These are phyloP conservation scores for Trichoderma polysporum DNA, from an alignment of 2,329 filamentous ascomycete genomes.

Conservation along the genomic window DNA sequence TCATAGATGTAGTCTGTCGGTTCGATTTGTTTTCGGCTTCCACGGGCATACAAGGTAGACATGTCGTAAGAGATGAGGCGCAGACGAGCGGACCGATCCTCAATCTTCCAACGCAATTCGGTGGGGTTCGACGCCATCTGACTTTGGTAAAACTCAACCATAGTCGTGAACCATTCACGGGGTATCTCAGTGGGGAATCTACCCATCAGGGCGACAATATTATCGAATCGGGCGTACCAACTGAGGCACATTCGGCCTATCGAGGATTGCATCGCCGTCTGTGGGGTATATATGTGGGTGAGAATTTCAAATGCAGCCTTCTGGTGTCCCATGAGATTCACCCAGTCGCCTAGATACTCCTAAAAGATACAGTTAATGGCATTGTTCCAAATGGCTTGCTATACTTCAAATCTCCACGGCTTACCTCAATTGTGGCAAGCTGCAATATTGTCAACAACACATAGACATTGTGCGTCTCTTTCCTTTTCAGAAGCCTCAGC, in stretches of 20 bases:
- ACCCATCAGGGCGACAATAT: conserved; percentile 79
- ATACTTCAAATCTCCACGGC: conserved; percentile 25
- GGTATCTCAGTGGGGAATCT: conserved; percentile 72
- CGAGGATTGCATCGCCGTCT: conserved; percentile 69
- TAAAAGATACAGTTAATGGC: conserved; percentile 38
- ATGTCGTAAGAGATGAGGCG: conserved; percentile 78
- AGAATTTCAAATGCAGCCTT: conserved; percentile 84
- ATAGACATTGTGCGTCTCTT: conserved; percentile 67
- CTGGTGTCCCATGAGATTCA: conserved; percentile 89
- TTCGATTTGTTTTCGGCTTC: conserved; percentile 62
- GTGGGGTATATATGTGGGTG: conserved; percentile 72
- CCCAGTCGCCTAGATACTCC: conserved; percentile 96
- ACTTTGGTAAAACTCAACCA: conserved; percentile 61
- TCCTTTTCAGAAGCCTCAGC: conserved; percentile 66
- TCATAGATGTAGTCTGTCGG: conserved; percentile 64
- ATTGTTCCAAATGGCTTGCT: neutral
- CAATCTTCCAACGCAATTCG: conserved; percentile 64
- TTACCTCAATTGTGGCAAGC: conserved; percentile 88
- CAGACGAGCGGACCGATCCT: conserved; percentile 63
- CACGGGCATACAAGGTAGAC: conserved; percentile 71
- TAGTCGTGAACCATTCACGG: conserved; percentile 73
- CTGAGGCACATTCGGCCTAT: conserved; percentile 70
- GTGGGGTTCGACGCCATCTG: conserved; percentile 60
- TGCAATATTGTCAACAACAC: conserved; percentile 87
- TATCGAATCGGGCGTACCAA: conserved; percentile 92